These are phyloP conservation scores for Sphaceloma murrayae DNA, from an alignment of 2,329 filamentous ascomycete species.

Conservation along the genomic window DNA sequence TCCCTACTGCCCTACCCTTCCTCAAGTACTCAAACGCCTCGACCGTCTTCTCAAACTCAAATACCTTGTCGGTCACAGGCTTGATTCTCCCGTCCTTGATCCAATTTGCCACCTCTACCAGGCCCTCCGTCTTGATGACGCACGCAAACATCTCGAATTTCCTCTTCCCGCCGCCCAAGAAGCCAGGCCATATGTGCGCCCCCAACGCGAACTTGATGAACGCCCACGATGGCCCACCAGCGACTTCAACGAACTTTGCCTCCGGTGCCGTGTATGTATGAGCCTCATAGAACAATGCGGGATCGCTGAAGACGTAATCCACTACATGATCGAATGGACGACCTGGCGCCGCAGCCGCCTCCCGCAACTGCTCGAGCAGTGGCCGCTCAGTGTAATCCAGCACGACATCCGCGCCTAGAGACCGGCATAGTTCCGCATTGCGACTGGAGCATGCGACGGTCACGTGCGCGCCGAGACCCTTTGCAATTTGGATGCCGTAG, in stretches of 20 bases:
- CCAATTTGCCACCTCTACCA: conserved; percentile 44
- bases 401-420: conserved; percentile 53
- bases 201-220: conserved; percentile 21
- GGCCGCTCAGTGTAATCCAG: conserved; percentile 49
- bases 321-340: conserved; percentile 46
- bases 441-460: conserved; percentile 48
- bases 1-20: conserved; percentile 27
- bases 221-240: conserved; percentile 18
- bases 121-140: conserved; percentile 35
- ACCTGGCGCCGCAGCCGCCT: no score
- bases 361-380: conserved; percentile 39
- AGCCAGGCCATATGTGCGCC: conserved; percentile 36
- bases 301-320: conserved; percentile 48
- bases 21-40: conserved; percentile 29
- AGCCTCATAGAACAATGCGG: conserved; percentile 43
- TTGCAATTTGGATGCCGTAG: conserved; percentile 55
- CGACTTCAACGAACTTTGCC: conserved; percentile 38
- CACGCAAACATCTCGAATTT: conserved; percentile 32
- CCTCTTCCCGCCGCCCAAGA: conserved; percentile 43
- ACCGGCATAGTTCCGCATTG: conserved; percentile 49
- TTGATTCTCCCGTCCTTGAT: conserved; percentile 50
- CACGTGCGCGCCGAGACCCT: conserved; percentile 50
- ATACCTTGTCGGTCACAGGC: conserved; percentile 46
- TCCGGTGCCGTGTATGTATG: conserved; percentile 42
- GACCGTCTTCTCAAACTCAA: conserved; percentile 44